Evolutionary conservation across 441 rosid species (phyloP).

Genomic region (Dalechampia spathulata): DNA sequence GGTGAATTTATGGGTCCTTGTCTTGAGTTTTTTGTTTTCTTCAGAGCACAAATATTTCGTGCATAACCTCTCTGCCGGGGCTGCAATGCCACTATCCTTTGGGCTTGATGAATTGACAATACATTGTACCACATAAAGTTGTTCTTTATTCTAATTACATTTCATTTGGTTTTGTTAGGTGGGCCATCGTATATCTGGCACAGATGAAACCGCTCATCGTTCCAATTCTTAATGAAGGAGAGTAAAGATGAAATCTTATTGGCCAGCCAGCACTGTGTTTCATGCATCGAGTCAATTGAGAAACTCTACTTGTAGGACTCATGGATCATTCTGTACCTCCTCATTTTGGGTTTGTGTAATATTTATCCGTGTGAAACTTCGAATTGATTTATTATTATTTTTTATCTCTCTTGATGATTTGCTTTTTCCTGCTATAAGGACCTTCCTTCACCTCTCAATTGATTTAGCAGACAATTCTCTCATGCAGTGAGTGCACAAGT

Average conservation of each 20-base stretch:
- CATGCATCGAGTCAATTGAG: slow-evolving; percentile 14
- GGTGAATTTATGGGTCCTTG: no score
- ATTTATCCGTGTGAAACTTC: slow-evolving; percentile 18
- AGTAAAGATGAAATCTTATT: slow-evolving; percentile 37
- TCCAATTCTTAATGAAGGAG: slow-evolving; percentile 70
- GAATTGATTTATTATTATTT: slow-evolving; percentile 10
- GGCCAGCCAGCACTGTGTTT: slow-evolving; percentile 19
- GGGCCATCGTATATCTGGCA: slow-evolving; percentile 94
- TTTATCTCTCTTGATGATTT: not conserved
- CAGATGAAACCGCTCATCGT: slow-evolving; percentile 95
- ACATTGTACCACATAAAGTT: not conserved
- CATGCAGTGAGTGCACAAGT: slow-evolving; percentile 6
- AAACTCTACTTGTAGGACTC: slow-evolving; percentile 10
- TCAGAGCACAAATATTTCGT: no score
- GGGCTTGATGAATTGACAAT: not conserved
- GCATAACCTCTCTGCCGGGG: no score
- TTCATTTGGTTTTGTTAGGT: slow-evolving; percentile 42
- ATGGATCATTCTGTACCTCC: slow-evolving; percentile 16
- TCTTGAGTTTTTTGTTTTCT: no score
- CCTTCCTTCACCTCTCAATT: slow-evolving; percentile 13
- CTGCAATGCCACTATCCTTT: not conserved
- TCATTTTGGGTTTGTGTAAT: slow-evolving; percentile 27
- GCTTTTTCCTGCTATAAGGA: slow-evolving; percentile 1
- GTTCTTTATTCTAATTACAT: not conserved
- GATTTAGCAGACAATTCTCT: slow-evolving; percentile 12